These are phyloP conservation scores for Metschnikowia arizonensis DNA, from an alignment of 805 yeast species.

Conservation along the genomic window DNA sequence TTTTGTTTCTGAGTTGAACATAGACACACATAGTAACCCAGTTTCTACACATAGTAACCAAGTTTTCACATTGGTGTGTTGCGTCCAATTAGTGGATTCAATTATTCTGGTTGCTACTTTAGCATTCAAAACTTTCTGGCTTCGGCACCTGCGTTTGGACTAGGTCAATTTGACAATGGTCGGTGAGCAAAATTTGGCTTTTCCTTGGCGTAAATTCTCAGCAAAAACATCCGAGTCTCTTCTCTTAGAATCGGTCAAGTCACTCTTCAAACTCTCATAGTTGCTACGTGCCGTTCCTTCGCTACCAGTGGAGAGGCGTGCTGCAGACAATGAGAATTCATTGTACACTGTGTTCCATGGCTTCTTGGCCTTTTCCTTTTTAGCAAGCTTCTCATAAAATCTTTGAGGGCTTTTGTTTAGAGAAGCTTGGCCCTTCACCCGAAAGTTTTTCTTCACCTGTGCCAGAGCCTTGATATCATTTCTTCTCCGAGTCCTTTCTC, in stretches of 20 bases:
- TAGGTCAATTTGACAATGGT: background rate
- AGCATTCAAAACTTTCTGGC: no score
- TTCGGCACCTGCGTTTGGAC: background rate
- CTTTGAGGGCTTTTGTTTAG: constrained; percentile 4
- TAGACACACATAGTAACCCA: background rate
- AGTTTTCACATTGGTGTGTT: no score
- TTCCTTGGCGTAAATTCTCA: constrained; percentile 18
- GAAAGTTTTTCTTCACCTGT: constrained; percentile 7
- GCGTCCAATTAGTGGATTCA: no score
- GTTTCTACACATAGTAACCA: no score
- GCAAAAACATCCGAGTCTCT: constrained; percentile 20
- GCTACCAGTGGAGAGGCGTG: constrained; percentile 33
- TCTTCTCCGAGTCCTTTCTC: background rate
- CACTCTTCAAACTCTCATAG: constrained; percentile 24
- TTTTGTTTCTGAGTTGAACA: background rate
- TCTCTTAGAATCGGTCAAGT: constrained; percentile 25
- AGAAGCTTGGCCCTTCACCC: constrained; percentile 6
- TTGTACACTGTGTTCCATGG: constrained; percentile 32
- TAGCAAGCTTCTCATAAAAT: constrained; percentile 3
- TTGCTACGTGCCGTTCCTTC: constrained; percentile 22
- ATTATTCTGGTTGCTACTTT: no score
- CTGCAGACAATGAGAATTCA: constrained; percentile 35
- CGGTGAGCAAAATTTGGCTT: constrained; percentile 10
- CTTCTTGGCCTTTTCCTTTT: constrained; percentile 4
- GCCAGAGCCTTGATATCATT: constrained; percentile 2